Base-by-base conservation (phyloP, 768 basidiomycete species). In the Pleurotus citrinopileatus region DNA sequence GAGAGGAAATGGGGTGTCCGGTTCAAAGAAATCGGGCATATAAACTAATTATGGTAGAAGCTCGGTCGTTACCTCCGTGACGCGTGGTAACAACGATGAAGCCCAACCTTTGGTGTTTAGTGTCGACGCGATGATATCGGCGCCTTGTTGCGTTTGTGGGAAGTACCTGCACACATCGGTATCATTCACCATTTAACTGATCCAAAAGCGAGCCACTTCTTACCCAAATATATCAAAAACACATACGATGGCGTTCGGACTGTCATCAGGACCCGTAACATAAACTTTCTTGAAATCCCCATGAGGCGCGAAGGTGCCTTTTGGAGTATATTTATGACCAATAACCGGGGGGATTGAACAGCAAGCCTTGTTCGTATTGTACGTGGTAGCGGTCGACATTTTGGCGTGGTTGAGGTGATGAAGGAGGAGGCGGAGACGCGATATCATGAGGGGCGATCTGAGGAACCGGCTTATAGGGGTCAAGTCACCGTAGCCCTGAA, bases 21-120 rank as follows among this genome's bases (percentile, higher is more conserved):
- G 77, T 59, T 81, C 77, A 65, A 86, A 84, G 61, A 86, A 82
- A 64, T 86, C 84, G 23, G 84, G 86, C 80, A 86, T 83, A 63
- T 81, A 76, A 32, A 87, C 80, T 44, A 25, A n/a, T n/a, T n/a
- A n/a, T n/a, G n/a, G n/a, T n/a, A n/a, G n/a, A n/a, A n/a, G n/a
- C n/a, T n/a, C n/a, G n/a, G n/a, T n/a, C n/a, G n/a, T n/a, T n/a
- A n/a, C n/a, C n/a, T n/a, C n/a, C n/a, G n/a, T n/a, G n/a, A n/a
- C n/a, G n/a, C n/a, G n/a, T n/a, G n/a, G n/a, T n/a, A n/a, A n/a
- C n/a, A n/a, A n/a, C n/a, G n/a, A n/a, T n/a, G n/a, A n/a, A n/a
- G n/a, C n/a, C 43, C 8, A 8, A 26, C 43, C 43, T 22, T 73
- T 78, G 17, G 79, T 79, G 4, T 76, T 72, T 28, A 84, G 65